Conservation (phyloP, 2,329 filamentous ascomycete genomes). For the Alternaria arbusti region DNA sequence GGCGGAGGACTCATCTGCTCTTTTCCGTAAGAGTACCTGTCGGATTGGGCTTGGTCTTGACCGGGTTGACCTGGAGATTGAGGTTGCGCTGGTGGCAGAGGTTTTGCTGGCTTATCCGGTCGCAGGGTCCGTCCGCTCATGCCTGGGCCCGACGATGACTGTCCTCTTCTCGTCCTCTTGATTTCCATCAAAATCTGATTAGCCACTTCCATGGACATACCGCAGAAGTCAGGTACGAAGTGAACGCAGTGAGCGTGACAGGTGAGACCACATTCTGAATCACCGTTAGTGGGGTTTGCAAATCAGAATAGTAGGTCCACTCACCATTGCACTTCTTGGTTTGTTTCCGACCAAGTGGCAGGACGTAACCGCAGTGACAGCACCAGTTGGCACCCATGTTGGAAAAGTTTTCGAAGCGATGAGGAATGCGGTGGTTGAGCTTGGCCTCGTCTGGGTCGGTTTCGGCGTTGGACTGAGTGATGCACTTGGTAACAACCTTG, state of each 20-base stretch:
- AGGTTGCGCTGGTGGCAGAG: constrained; percentile 50
- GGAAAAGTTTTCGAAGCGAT: constrained; percentile 94
- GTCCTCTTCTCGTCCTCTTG: constrained; percentile 76
- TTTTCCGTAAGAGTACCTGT: constrained; percentile 58
- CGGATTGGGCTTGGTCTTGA: constrained; percentile 50
- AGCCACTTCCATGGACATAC: constrained; percentile 97
- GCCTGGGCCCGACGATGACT: constrained; percentile 58
- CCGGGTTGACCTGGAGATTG: constrained; percentile 40
- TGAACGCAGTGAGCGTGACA: constrained; percentile 92
- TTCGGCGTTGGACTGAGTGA: constrained; percentile 98
- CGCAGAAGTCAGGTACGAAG: constrained; percentile 96
- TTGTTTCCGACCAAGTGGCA: constrained; percentile 94
- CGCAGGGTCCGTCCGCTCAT: constrained; percentile 52
- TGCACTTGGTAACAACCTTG: constrained; percentile 98
- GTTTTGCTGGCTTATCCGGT: constrained; percentile 50
- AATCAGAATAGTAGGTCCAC: constrained; percentile 24
- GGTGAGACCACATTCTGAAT: constrained; percentile 83
- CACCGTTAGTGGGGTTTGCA: constrained; percentile 26
- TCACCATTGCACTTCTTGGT: constrained; percentile 87
- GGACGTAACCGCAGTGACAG: constrained; percentile 95
- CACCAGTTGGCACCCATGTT: constrained; percentile 99
- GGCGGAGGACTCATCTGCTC: constrained; percentile 49
- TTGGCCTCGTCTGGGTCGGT: constrained; percentile 99
- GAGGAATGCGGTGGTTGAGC: constrained; percentile 98
- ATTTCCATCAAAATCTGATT: constrained; percentile 92